These are phyloP conservation scores for Pichia sp. DNA, from an alignment of 1,139 yeast species.

Conservation along the genomic window DNA sequence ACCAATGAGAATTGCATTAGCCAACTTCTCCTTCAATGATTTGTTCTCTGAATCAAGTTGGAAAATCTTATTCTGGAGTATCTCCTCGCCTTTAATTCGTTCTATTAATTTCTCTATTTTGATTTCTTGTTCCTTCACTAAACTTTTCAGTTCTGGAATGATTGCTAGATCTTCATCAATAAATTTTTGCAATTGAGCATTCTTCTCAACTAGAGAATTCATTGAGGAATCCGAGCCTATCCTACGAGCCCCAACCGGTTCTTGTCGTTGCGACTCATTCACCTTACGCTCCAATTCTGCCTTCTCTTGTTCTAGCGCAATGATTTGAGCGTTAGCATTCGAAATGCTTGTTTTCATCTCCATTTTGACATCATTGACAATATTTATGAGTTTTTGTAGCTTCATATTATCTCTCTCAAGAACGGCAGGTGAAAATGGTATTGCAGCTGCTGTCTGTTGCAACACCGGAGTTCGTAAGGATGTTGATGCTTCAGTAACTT, in stretches of 20 bases:
- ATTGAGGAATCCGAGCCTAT: neutral
- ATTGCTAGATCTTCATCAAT: constrained; percentile 51
- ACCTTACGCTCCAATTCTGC: constrained; percentile 2
- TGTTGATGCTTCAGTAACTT: neutral
- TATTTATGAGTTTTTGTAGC: constrained; percentile 19
- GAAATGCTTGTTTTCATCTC: constrained; percentile 25
- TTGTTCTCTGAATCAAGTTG: constrained; percentile 43
- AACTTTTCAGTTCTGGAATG: constrained; percentile 44
- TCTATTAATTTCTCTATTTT: constrained; percentile 36
- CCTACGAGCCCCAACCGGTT: neutral
- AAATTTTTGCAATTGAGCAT: constrained; percentile 26
- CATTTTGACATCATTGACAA: constrained; percentile 22
- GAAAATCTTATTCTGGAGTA: constrained; percentile 38
- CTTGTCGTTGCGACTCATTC: neutral
- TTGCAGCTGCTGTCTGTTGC: constrained; percentile 3
- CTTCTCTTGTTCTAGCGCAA: constrained; percentile 22
- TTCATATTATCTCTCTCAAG: constrained; percentile 18
- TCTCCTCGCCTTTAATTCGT: constrained; percentile 40
- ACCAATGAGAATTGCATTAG: constrained; percentile 34
- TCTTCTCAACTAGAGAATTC: constrained; percentile 3
- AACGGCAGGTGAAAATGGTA: constrained; percentile 16
- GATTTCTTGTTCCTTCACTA: constrained; percentile 49
- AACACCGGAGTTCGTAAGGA: constrained; percentile 6
- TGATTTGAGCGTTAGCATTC: constrained; percentile 25
- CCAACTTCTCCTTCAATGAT: constrained; percentile 38